phyloP scores from a whole-genome alignment of 306 rosid species.

The Cotoneaster glaucophyllus region DNA sequence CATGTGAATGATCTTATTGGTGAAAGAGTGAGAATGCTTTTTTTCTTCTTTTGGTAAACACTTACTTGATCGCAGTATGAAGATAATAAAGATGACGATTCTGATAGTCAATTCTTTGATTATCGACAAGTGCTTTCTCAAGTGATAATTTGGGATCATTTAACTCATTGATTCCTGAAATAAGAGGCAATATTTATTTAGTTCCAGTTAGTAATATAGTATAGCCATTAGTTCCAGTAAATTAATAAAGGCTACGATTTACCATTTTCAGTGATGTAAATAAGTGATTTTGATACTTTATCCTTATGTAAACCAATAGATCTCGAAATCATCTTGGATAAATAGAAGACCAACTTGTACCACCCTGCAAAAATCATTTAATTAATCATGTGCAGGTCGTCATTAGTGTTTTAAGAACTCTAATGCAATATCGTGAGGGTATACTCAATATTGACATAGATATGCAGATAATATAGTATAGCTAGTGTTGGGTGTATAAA shows the following conservation, averaged over 20 bases:
- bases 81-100: constrained; percentile 41
- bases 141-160: constrained; percentile 29
- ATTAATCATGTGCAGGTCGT: not conserved
- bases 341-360: constrained; percentile 39
- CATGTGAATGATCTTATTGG: not conserved
- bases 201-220: not conserved
- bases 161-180: constrained; percentile 46
- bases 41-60: not conserved
- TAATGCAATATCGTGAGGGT: not conserved
- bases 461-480: not conserved
- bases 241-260: not conserved
- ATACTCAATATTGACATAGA: not conserved
- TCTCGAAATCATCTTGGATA: constrained; percentile 50
- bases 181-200: not conserved
- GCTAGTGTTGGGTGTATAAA: no score
- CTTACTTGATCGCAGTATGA: constrained; percentile 42
- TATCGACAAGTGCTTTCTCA: constrained; percentile 36
- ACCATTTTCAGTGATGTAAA: constrained; percentile 67
- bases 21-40: not conserved
- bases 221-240: not conserved
- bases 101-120: constrained; percentile 38
- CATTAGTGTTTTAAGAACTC: not conserved
- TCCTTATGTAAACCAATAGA: constrained; percentile 32
- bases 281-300: constrained; percentile 37
- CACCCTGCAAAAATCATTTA: constrained; percentile 20